A percentile compares a stretch with the other conserved stretches of the same genome.
Conservation (phyloP, 495 filamentous ascomycete species). For the Penicillium roqueforti region DNA sequence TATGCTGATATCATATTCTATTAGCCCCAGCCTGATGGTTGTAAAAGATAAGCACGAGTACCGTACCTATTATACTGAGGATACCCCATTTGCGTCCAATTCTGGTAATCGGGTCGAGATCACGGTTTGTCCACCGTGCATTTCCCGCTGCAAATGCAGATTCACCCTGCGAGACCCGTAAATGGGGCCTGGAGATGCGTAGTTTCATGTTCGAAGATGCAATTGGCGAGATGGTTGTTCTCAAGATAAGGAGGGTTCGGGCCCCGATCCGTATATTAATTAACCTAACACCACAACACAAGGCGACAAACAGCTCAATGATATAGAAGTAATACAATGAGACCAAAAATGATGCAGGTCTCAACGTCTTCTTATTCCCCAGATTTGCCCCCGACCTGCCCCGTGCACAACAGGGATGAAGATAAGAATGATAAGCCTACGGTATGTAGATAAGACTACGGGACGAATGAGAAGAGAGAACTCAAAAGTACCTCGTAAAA, state of each 20-base stretch:
- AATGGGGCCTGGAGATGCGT: constrained; percentile 25
- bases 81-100: constrained; percentile 43
- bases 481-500: neutral
- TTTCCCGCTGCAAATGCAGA: constrained; percentile 41
- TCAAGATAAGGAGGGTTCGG: neutral
- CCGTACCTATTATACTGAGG: constrained; percentile 35
- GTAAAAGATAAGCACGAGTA: neutral
- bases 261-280: neutral
- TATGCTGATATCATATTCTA: constrained; percentile 39
- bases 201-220: neutral
- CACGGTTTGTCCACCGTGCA: constrained; percentile 41
- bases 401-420: neutral
- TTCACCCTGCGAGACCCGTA: constrained; percentile 31
- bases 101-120: constrained; percentile 44
- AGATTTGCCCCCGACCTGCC: neutral
- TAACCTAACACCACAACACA: neutral
- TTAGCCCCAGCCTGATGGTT: neutral
- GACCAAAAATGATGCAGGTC: neutral
- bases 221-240: neutral
- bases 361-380: constrained; percentile 2
- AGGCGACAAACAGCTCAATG: neutral
- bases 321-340: neutral
- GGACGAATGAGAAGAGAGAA: constrained; percentile 4
- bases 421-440: constrained; percentile 11
- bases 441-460: constrained; percentile 4